Percentiles rank a stretch among this genome's conserved stretches.
phyloP scores from a whole-genome alignment of 345 rosid species.

The Excoecaria cochinchinensis region DNA sequence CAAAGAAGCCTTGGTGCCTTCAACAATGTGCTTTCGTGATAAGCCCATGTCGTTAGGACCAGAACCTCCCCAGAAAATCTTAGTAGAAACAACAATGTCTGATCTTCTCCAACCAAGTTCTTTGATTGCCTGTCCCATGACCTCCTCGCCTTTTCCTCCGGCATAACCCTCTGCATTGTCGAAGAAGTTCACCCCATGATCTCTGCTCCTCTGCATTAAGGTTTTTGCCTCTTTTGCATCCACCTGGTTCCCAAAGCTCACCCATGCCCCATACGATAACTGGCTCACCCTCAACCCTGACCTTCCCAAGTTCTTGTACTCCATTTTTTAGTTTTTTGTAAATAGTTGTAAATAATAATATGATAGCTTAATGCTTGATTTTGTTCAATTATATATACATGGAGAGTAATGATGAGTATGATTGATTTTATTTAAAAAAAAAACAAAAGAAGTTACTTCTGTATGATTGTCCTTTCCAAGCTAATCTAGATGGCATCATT shows the following conservation, averaged over 20 bases:
- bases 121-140: slow-evolving; percentile 96
- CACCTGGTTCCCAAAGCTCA: slow-evolving; percentile 91
- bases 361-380: no score
- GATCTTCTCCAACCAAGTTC: slow-evolving; percentile 98
- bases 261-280: slow-evolving; percentile 92
- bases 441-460: no score
- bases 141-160: slow-evolving; percentile 94
- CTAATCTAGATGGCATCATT: no score
- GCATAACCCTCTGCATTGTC: slow-evolving; percentile 99
- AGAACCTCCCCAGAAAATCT: slow-evolving; percentile 99
- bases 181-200: slow-evolving; percentile 92
- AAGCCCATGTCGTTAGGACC: slow-evolving; percentile 95
- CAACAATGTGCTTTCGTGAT: slow-evolving; percentile 84
- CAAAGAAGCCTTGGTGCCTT: slow-evolving; percentile 93
- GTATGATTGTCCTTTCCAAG: no score
- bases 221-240: slow-evolving; percentile 97
- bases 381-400: no score
- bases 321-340: slow-evolving; percentile 40
- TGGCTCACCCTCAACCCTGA: slow-evolving; percentile 92
- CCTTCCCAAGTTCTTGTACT: slow-evolving; percentile 84
- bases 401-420: no score
- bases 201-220: slow-evolving; percentile 83
- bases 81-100: slow-evolving; percentile 84
- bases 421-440: no score
- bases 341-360: not conserved